Evolutionary conservation across 1,284 basidiomycete genomes (phyloP), one percentile per base, ranked within the genome.

Genomic region (Ceratobasidium sp.): DNA sequence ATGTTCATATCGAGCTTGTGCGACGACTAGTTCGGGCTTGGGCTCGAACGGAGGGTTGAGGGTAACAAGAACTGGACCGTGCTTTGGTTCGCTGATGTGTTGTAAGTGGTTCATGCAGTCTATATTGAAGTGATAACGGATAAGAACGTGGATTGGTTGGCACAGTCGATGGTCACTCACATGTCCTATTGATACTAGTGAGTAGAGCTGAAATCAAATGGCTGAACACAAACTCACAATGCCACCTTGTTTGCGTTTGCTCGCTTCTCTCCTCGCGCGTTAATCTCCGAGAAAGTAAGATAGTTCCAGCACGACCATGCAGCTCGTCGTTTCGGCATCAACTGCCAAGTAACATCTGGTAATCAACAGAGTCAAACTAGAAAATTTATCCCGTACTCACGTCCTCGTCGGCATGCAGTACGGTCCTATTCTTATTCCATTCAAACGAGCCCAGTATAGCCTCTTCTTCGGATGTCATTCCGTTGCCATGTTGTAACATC

Each of bases 91-190:
- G 0, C 90, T 84, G 17, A 95, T 87, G 81, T 92, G 90, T 81
- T 95, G 94, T 3, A 96, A 87, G 67, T 90, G 87, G 83, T 95
- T 95, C 94, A 95, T 95, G 81, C 90, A 89, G 83, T 94, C 93
- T 86, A 84, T 75, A 78, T 52, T 44, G 67, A 20, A 50, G 62
- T 70, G 26, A 78, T 1, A 78, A 78, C 13, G 46, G 80, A 79
- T 78, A 7, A 9, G 26, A 79, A 26, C 23, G 26, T 40, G 48
- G 71, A 52, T 59, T n/a, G 61, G 74, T 56, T 46, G 78, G 80
- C 73, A 40, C 26, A 52, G 48, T 75, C 52, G 33, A 59, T 65
- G 65, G 52, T 7, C 20, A 62, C 81, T 79, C 84, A 89, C 89
- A 90, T 48, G 88, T 88, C 79, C 87, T 88, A 78, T 15, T 71